These are phyloP conservation scores for Tanacetum coccineum DNA, from an alignment of 129 eudicot species.

Conservation along the genomic window DNA sequence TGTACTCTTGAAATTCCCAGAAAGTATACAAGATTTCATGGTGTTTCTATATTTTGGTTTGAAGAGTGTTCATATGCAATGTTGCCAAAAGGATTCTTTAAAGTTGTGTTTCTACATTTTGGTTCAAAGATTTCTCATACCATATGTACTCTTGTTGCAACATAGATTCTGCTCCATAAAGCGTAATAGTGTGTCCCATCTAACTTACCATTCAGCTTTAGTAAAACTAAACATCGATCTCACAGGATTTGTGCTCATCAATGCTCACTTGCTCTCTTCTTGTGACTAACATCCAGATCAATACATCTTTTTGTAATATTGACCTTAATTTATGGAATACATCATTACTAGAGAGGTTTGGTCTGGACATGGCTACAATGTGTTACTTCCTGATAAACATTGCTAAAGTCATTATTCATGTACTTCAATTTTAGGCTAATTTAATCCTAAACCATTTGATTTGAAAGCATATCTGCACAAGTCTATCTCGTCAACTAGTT, in stretches of 20 bases:
- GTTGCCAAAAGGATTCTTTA: too few relatives aligned
- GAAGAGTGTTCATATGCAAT: too few relatives aligned
- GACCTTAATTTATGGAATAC: not conserved
- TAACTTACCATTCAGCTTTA: not conserved
- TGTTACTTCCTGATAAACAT: conserved; percentile 6
- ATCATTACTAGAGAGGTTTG: conserved; percentile 2
- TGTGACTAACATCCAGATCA: too few relatives aligned
- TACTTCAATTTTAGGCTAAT: not conserved
- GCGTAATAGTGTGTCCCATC: not conserved
- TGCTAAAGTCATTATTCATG: not conserved
- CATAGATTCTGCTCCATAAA: not conserved
- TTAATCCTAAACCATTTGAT: not conserved
- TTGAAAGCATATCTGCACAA: not conserved
- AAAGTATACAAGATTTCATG: too few relatives aligned
- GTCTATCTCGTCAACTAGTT: not conserved
- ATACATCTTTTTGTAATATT: not conserved
- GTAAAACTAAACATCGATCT: not conserved
- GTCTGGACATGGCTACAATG: conserved; percentile 8
- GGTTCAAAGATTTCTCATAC: not conserved
- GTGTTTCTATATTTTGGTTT: too few relatives aligned
- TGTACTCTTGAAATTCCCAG: not conserved
- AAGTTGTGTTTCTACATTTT: too few relatives aligned
- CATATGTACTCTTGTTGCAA: not conserved
- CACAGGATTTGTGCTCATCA: not conserved
- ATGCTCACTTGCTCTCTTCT: not conserved